Evolutionary conservation across 164 flowering plant species (phyloP).

Genomic region (Houttuynia cordata): DNA sequence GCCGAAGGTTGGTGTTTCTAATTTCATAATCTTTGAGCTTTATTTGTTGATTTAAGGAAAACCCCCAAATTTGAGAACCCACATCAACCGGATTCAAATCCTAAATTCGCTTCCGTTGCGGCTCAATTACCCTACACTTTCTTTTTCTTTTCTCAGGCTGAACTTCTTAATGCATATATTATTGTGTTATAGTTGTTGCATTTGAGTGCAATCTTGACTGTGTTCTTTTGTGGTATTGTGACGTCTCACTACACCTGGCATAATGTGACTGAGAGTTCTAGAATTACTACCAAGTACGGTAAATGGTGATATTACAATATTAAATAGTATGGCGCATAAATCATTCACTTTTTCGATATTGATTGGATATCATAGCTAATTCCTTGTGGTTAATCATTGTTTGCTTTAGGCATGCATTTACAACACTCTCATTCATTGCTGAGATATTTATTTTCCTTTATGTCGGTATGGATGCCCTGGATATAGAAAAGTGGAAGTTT

Average conservation of each 20-base stretch:
- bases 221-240: conserved; percentile 89
- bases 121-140: too few relatives aligned
- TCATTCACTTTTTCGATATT: conserved; percentile 7
- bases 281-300: conserved; percentile 54
- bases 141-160: conserved; percentile 45
- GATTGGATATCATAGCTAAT: conserved; percentile 5
- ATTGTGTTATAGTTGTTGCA: conserved; percentile 58
- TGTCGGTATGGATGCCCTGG: conserved; percentile 96
- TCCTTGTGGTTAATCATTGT: conserved; percentile 14
- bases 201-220: conserved; percentile 82
- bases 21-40: too few relatives aligned
- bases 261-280: conserved; percentile 88
- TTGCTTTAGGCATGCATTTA: conserved; percentile 69
- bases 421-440: conserved; percentile 72
- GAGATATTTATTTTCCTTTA: conserved; percentile 88
- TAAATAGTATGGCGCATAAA: neutral
- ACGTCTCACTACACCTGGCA: conserved; percentile 98
- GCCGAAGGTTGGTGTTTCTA: too few relatives aligned
- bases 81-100: too few relatives aligned
- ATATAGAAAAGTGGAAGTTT: conserved; percentile 54
- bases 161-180: conserved; percentile 74
- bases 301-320: neutral
- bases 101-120: too few relatives aligned
- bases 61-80: too few relatives aligned
- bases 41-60: too few relatives aligned